A percentile compares a stretch with the other conserved stretches of the same genome.
Evolutionary conservation across 306 rosid species (phyloP).

Genomic region (Citrullus mucosospermus): DNA sequence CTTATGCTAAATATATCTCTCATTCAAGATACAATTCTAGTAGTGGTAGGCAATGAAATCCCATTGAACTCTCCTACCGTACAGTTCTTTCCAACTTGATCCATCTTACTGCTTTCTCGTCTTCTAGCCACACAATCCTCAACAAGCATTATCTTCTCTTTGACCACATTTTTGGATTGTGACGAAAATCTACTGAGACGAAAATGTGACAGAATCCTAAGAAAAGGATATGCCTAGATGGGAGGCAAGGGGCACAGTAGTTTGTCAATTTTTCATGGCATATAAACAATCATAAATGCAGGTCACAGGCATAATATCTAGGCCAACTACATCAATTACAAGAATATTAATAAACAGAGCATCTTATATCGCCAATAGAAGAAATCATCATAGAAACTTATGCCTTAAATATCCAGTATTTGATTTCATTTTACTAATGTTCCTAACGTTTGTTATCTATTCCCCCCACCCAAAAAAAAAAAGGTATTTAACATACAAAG

Average conservation of each 20-base stretch:
- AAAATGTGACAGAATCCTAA: not conserved
- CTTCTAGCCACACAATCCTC: not conserved
- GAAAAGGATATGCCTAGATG: not conserved
- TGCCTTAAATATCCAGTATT: too few relatives aligned
- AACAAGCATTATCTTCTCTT: not conserved
- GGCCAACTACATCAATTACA: too few relatives aligned
- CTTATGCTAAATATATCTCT: not conserved
- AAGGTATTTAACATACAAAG: too few relatives aligned
- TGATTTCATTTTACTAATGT: too few relatives aligned
- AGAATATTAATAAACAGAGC: too few relatives aligned
- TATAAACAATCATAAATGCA: not conserved
- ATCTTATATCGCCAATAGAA: too few relatives aligned
- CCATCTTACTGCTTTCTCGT: not conserved
- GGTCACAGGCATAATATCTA: not conserved
- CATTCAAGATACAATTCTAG: not conserved
- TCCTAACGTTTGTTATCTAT: too few relatives aligned
- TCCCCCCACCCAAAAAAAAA: too few relatives aligned
- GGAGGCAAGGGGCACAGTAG: not conserved
- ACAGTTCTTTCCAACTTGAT: not conserved
- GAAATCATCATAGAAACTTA: too few relatives aligned
- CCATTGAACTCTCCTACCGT: not conserved
- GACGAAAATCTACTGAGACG: not conserved
- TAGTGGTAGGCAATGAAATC: not conserved
- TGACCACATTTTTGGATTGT: not conserved
- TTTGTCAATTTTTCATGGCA: not conserved